Conservation (phyloP, 805 yeast species). For the Teunomyces funiuensis region DNA sequence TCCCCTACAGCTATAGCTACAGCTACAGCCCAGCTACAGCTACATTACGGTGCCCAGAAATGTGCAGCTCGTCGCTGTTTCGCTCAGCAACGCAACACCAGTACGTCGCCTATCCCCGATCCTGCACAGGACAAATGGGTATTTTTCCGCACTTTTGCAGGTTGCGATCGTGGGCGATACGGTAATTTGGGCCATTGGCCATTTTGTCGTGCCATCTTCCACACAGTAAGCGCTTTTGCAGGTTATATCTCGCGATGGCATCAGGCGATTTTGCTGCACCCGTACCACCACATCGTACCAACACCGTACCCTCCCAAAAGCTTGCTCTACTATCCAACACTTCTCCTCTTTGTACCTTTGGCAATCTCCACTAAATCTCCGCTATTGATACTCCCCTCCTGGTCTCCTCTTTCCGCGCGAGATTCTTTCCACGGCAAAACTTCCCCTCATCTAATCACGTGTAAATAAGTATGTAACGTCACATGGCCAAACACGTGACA, state of each 20-base stretch:
- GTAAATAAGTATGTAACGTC: not conserved
- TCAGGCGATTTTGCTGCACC: not conserved
- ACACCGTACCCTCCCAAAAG: no score
- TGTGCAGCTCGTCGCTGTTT: no score
- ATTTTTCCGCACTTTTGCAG: constrained; percentile 2
- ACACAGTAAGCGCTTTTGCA: not conserved
- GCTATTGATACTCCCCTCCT: not conserved
- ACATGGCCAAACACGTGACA: not conserved
- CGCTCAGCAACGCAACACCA: not conserved
- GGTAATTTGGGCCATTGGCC: constrained; percentile 4
- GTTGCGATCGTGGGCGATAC: constrained; percentile 3
- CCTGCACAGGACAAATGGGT: not conserved
- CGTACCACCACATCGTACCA: no score
- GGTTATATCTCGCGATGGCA: not conserved
- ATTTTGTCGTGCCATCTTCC: constrained; percentile 1
- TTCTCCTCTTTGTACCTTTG: not conserved
- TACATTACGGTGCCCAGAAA: no score
- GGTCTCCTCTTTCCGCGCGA: not conserved
- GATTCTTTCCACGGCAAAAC: not conserved
- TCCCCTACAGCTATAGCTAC: no score
- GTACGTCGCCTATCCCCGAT: not conserved
- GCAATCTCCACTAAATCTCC: not conserved
- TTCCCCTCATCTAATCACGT: not conserved
- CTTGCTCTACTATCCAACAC: not conserved
- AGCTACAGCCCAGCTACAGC: no score